Base-by-base conservation (phyloP, 805 yeast species). In the Helenozyma baotianmanensis region DNA sequence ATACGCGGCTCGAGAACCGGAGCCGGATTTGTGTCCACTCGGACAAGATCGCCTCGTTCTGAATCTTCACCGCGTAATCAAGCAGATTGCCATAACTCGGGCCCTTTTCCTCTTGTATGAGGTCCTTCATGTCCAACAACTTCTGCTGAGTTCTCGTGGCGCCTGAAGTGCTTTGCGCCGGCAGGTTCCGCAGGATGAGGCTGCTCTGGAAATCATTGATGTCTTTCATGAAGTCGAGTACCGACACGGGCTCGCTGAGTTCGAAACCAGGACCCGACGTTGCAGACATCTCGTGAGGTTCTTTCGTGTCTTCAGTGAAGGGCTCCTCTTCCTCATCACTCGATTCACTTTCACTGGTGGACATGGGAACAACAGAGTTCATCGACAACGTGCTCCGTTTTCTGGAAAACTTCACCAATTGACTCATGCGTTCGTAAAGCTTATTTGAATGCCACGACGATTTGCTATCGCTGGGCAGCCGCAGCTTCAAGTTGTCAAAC, bases 1-100 rank as follows among this genome's bases (percentile, higher is more conserved):
- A 3, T 8, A 27, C 30, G 10, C 29, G 13, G 24, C 27, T 47
- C 11, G 57, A 45, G 28, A 62, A 65, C 21, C 70, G 43, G 12
- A 62, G 47, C 22, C 70, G 40, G 9, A 65, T 60, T 10, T 57
- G 55, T 5, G 57, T 62, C 48, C 64, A 65, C 31, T 65, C 65
- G 2, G 59, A 50, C 25, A 47, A 36, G 4, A 65, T 45, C 2
- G 58, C 54, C 38, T 65, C 70, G 40, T 64, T 55, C 35, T 62
- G 68, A 16, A 62, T 62, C 30, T 51, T 57, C 28, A 51, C 48
- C 16, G 48, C 42, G 36, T 56, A 53, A 21, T 47, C 48, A 12
- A 28, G 36, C 35, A 39, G 40, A n/a, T 22, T 29, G 21, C 18
- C 32, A 23, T 21, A 21, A 9, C 12, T 14, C 21, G 29, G 27